A percentile compares a stretch with the other conserved stretches of the same genome.
Conservation (phyloP, 2,329 filamentous ascomycete genomes). For the Diaporthe nobilis region DNA sequence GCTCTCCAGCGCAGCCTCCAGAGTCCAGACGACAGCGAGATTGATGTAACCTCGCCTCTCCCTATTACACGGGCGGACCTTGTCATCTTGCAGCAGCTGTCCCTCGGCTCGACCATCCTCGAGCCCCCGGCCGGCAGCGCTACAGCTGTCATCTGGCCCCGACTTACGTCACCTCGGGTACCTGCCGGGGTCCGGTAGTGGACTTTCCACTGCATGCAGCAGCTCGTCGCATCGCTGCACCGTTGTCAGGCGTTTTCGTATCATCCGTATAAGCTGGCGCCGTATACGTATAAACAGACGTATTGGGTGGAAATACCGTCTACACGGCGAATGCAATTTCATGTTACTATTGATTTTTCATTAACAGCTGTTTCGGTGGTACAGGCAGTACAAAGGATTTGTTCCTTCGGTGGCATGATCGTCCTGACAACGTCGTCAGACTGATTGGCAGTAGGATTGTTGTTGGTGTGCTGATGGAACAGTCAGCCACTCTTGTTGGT, state of each 20-base stretch:
- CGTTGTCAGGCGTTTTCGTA: not conserved
- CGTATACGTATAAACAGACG: too few relatives aligned
- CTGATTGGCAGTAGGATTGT: not conserved
- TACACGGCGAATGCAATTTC: not conserved
- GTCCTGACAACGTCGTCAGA: not conserved
- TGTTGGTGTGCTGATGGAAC: not conserved
- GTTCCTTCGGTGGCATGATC: not conserved
- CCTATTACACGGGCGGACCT: slow-evolving; percentile 14
- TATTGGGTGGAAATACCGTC: not conserved
- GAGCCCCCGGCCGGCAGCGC: slow-evolving; percentile 13
- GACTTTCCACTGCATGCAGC: not conserved
- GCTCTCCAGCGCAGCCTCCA: not conserved
- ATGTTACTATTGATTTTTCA: not conserved
- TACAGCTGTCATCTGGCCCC: slow-evolving; percentile 26
- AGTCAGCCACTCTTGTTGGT: not conserved
- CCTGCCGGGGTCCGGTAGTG: not conserved
- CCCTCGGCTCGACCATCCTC: not conserved
- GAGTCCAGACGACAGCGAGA: slow-evolving; percentile 31
- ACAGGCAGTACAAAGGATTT: not conserved
- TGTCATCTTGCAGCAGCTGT: slow-evolving; percentile 17
- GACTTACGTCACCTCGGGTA: slow-evolving; percentile 23
- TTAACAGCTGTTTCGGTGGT: not conserved
- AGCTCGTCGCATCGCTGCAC: not conserved
- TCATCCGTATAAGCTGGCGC: not conserved
- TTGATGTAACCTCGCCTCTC: slow-evolving; percentile 36